Base-by-base conservation (phyloP, 2,329 filamentous ascomycete genomes). In the Monosporascus sp. region DNA sequence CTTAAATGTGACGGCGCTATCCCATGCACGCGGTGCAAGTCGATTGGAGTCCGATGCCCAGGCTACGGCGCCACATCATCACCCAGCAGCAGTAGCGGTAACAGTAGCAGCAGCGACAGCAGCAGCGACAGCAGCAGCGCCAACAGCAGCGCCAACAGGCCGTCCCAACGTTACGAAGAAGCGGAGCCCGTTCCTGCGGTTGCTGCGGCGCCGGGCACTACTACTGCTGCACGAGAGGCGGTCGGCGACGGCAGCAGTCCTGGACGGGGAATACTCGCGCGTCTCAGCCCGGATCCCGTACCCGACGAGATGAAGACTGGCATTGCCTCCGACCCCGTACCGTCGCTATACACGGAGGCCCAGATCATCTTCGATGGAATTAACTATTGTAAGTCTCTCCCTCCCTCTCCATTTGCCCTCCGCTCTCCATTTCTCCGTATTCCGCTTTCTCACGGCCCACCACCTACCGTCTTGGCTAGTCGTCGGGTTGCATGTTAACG, bases 341-440 rank as follows among this genome's bases (percentile, higher is more conserved):
- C 50, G 49, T 46, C 52, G 18, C 39, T 51, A 18, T 56, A 56
- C 25, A 55, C 34, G 17, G 55, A 57, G 48, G 55, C 57, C 5
- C 51, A 57, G 39, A 54, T 57, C 3, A 54, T 54, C 20, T 57
- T 55, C 27, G 56, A 57, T 14, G 51, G 56, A 24, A 34, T 55
- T 46, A 47, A 55, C 36, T 58, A 56, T 39, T 58, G 54, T 58
- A 46, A 34, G 50, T 50, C 18, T 36, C n/a, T 36, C 44, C 6
- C 1, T 17, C n/a, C 6, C 7, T 27, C 14, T 37, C 15, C 11
- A 7, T 27, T 27, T 39, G 7, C 18, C 11, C 11, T 22, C 36
- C 9, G 3, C 25, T 25, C 51, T 3, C 18, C 2, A 1, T 20
- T 42, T 42, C 9, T 24, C 22, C 9, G n/a, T 38, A 20, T 14